Evolutionary conservation across 495 filamentous ascomycete genomes (phyloP).

Genomic region (Neurospora cerealis): DNA sequence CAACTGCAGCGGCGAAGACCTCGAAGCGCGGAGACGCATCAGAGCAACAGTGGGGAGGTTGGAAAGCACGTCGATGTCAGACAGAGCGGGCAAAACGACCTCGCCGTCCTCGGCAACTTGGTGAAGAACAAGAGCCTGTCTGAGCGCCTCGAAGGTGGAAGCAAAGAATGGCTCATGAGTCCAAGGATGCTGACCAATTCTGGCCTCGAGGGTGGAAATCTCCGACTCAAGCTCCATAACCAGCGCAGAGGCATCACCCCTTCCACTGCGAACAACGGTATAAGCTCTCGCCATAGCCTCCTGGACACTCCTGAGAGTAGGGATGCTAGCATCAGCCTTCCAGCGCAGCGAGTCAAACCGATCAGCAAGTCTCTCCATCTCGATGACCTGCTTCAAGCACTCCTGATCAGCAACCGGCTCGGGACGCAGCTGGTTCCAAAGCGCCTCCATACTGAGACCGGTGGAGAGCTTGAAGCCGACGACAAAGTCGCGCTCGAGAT

Average conservation of each 20-base stretch:
- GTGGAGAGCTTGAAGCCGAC: constrained; percentile 52
- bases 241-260: constrained; percentile 33
- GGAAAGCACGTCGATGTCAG: constrained; percentile 34
- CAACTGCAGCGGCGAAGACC: constrained; percentile 28
- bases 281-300: constrained; percentile 44
- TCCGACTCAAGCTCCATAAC: constrained; percentile 45
- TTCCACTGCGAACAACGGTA: constrained; percentile 32
- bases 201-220: constrained; percentile 44
- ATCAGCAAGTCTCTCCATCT: constrained; percentile 59
- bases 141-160: constrained; percentile 53
- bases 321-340: constrained; percentile 34
- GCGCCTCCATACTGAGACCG: constrained; percentile 72
- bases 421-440: constrained; percentile 70
- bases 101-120: constrained; percentile 11
- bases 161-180: constrained; percentile 45
- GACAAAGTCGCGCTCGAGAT: constrained; percentile 32
- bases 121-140: constrained; percentile 49
- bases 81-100: constrained; percentile 6
- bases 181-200: constrained; percentile 28
- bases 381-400: constrained; percentile 45
- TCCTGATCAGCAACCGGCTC: constrained; percentile 27
- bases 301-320: constrained; percentile 36
- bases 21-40: constrained; percentile 33
- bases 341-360: constrained; percentile 59
- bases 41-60: constrained; percentile 32